Percentiles rank a stretch among this genome's conserved stretches.
Evolutionary conservation across 1,284 basidiomycete species (phyloP).

Genomic region (Rhizoctonia solani): DNA sequence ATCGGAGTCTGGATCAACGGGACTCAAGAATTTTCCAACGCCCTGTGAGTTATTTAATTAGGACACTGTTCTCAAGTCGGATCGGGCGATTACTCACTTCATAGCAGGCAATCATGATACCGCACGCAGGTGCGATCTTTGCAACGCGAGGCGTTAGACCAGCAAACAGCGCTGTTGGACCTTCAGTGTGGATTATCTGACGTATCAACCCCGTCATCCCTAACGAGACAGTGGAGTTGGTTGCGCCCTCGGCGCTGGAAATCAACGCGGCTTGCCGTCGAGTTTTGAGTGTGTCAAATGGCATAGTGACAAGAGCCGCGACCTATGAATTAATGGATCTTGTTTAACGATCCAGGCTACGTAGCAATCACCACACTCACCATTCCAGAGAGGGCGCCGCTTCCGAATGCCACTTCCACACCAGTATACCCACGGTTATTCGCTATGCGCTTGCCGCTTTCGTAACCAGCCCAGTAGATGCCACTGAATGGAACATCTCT

Average conservation of each 20-base stretch:
- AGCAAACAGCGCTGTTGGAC: slow-evolving; percentile 76
- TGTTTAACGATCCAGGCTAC: too few relatives aligned
- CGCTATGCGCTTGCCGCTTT: slow-evolving; percentile 63
- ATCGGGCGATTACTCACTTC: slow-evolving; percentile 59
- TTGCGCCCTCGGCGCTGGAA: slow-evolving; percentile 48
- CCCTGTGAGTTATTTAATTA: neutral
- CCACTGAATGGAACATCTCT: slow-evolving; percentile 97
- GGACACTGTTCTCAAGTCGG: neutral
- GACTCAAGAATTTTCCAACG: slow-evolving; percentile 27
- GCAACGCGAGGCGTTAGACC: slow-evolving; percentile 87
- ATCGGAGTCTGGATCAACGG: slow-evolving; percentile 19
- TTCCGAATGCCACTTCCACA: slow-evolving; percentile 75
- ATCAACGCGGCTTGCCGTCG: slow-evolving; percentile 79
- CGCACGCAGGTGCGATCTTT: slow-evolving; percentile 98
- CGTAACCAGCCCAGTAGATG: slow-evolving; percentile 85
- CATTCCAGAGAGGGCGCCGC: slow-evolving; percentile 80
- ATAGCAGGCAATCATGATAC: slow-evolving; percentile 95
- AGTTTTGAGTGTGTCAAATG: slow-evolving; percentile 97
- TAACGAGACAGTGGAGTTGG: slow-evolving; percentile 43
- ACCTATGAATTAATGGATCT: slow-evolving; percentile 47
- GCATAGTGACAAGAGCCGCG: slow-evolving; percentile 89
- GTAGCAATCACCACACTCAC: slow-evolving; percentile 39
- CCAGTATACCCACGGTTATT: slow-evolving; percentile 60
- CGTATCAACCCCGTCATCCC: slow-evolving; percentile 65
- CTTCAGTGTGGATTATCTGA: slow-evolving; percentile 79